These are phyloP conservation scores for Podospora tetraspora DNA, from an alignment of 495 filamentous ascomycete species.

Conservation along the genomic window DNA sequence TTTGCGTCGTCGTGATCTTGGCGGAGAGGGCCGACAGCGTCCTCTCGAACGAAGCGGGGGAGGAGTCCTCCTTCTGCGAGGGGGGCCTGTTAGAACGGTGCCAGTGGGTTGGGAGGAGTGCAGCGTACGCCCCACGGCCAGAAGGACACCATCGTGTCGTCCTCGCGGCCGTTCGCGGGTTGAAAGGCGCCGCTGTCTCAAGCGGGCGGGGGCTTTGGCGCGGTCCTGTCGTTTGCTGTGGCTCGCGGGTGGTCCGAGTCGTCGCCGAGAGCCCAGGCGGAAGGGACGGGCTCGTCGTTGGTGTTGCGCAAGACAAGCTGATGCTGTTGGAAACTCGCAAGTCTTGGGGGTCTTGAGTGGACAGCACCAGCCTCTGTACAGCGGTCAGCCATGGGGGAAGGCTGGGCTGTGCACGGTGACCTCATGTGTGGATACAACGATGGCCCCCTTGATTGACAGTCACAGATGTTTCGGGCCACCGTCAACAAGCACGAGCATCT, in stretches of 20 bases:
- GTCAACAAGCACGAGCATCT: too few relatives aligned
- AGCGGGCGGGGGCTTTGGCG: not conserved
- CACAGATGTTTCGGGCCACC: too few relatives aligned
- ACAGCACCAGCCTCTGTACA: not conserved
- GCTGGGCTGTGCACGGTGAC: conserved; percentile 15
- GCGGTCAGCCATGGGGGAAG: not conserved
- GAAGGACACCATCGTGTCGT: conserved; percentile 67
- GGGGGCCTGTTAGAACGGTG: not conserved
- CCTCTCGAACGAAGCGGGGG: conserved; percentile 90
- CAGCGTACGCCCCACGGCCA: conserved; percentile 51
- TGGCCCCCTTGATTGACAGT: not conserved
- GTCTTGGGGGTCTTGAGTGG: too few relatives aligned
- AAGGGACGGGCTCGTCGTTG: conserved; percentile 2
- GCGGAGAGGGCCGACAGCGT: conserved; percentile 70
- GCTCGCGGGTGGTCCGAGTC: not conserved
- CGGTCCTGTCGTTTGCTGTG: not conserved
- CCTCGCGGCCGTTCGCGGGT: not conserved
- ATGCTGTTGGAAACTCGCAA: not conserved
- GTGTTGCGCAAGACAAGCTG: not conserved
- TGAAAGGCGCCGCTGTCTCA: not conserved
- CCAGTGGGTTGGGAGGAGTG: conserved; percentile 30
- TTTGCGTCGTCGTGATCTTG: conserved; percentile 69
- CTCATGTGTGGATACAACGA: conserved; percentile 17
- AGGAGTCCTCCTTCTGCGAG: conserved; percentile 69
- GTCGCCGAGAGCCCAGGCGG: not conserved